Base-by-base conservation (phyloP, 2,329 filamentous ascomycete genomes). In the Parascedosporium putredinis region DNA sequence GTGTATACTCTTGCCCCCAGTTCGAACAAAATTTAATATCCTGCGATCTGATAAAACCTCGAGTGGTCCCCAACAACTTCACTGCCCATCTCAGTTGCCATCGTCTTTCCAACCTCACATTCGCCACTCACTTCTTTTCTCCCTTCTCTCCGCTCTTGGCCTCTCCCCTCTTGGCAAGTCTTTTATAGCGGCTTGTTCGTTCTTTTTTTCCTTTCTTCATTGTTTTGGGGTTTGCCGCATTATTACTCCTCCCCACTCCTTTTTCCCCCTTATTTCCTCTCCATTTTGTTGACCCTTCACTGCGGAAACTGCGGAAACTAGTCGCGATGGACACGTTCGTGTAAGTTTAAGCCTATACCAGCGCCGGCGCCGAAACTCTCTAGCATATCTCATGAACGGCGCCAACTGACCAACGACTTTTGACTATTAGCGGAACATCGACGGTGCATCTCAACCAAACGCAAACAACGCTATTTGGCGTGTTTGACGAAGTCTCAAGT, bases 401-500 rank as follows among this genome's bases (percentile, higher is more conserved):
- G n/a, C 18, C 9, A 18, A 45, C 42, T 14, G 33, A 29, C 8
- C n/a, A n/a, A 46, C 8, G 3, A 10, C 2, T 46, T 10, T 18
- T 46, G 10, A 29, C 23, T 16, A 45, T 24, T 55, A 76, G 74
- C 52, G 79, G 78, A 64, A 67, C 73, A 57, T 79, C 76, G 52
- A 58, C 64, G 52, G 63, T 71, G 53, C 64, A 66, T 54, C 65
- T 75, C 50, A 74, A 71, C 65, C 67, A 72, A 56, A 69, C 71
- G 42, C 65, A 70, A 53, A 47, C 52, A 44, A 69, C 71, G 57
- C 80, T 79, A 62, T 67, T 78, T 36, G 70, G 67, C 57, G 76
- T 83, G 55, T 74, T 80, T 60, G 76, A 82, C 55, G 78, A 83
- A 63, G 73, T 84, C 20, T 72, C 61, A 81, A 81, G 63, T 76